Evolutionary conservation across 371 early-diverging fungal species (phyloP), one percentile per base, ranked within the genome.

Genomic region (Actinomortierella ambigua): DNA sequence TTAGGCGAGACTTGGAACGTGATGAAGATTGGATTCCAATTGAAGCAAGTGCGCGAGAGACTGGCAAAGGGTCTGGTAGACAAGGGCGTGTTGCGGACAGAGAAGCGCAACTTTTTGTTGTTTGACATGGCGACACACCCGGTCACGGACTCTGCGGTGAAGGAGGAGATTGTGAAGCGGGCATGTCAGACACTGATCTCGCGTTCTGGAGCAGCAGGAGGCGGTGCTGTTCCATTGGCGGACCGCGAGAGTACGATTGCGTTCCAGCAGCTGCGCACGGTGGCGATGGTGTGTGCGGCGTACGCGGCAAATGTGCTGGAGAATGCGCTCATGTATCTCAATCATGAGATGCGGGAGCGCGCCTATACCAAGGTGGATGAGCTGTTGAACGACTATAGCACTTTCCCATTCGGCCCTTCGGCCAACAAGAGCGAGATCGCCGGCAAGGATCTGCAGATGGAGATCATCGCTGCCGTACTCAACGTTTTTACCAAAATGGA

Each of bases 1-100:
- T 44, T 61, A 94, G 96, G 98, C 54, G 98, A 98, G 81, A 98
- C 98, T 14, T 98, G 98, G 98, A 97, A 96, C 81, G 85, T 96
- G 8, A 87, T 91, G 83, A 97, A 95, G 76, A 91, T 96, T 66
- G 93, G 93, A 57, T 97, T 96, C 81, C 98, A 98, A 77, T 82
- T 98, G 28, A 96, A 97, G 73, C 97, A 97, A 82, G 98, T 98
- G 15, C 90, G 98, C 29, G 98, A 98, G 71, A 85, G 98, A 26
- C 83, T 98, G 56, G 95, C 96, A 48, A 98, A 98, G 79, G 97
- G 97, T 8, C 81, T 98, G 39, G 98, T 98, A 2, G 98, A 98
- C 78, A 98, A 98, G 79, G 98, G 98, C n/a, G 90, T 98, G 13
- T 76, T 98, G 44, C 85, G 97, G 54, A 97, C 98, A 24, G 97